phyloP scores from a whole-genome alignment of 1,284 basidiomycete genomes.

The Heliocybe sulcata region DNA sequence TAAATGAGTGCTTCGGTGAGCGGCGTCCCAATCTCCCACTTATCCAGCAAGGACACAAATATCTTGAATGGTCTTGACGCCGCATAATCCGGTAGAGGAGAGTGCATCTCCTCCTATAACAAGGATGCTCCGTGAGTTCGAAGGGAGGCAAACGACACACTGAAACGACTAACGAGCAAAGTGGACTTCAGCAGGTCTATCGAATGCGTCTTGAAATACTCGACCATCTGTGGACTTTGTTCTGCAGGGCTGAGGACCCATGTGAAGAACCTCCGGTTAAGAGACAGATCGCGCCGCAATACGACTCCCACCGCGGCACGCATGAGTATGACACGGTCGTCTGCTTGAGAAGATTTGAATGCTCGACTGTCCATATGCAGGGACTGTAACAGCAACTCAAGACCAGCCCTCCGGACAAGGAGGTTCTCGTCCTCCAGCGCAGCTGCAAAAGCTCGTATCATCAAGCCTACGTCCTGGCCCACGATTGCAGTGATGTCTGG shows the following conservation, averaged over 20 bases:
- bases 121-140: constrained; percentile 5
- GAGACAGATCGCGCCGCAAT: constrained; percentile 84
- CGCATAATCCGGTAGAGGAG: constrained; percentile 60
- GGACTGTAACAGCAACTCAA: constrained; percentile 77
- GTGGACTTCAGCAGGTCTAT: constrained; percentile 64
- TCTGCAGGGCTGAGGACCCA: constrained; percentile 90
- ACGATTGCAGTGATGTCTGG: constrained; percentile 69
- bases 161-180: constrained; percentile 44
- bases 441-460: constrained; percentile 88
- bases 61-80: constrained; percentile 90
- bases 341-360: constrained; percentile 54
- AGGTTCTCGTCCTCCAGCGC: constrained; percentile 88
- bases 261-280: constrained; percentile 88
- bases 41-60: constrained; percentile 91
- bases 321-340: constrained; percentile 74
- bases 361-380: constrained; percentile 68
- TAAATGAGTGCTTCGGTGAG: constrained; percentile 77
- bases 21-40: constrained; percentile 89
- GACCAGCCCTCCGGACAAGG: constrained; percentile 73
- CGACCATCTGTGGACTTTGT: constrained; percentile 61
- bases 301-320: constrained; percentile 78
- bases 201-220: constrained; percentile 63
- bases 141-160: constrained; percentile 4
- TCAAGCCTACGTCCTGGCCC: constrained; percentile 84
- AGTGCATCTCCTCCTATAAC: constrained; percentile 64